Evolutionary conservation across 305 asterid genomes (phyloP).

Genomic region (Fraxinus sp.): DNA sequence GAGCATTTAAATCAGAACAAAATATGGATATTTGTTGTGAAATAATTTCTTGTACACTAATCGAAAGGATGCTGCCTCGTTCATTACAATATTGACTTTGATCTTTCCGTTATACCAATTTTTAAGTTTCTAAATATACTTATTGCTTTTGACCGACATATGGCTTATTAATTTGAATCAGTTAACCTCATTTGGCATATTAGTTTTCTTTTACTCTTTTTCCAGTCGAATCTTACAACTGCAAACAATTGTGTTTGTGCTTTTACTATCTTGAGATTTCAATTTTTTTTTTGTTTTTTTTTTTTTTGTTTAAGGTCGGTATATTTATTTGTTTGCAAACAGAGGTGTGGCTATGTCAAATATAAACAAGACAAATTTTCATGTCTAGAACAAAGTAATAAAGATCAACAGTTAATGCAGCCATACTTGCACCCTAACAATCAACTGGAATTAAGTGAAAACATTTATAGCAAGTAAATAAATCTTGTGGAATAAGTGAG

Average conservation of each 20-base stretch:
- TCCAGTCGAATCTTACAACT: not conserved
- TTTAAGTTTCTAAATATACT: not conserved
- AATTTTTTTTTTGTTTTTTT: not conserved
- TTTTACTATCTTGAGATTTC: not conserved
- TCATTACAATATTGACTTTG: not conserved
- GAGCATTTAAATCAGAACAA: not conserved
- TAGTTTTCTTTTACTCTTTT: not conserved
- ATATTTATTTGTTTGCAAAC: not conserved
- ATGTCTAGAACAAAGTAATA: not conserved
- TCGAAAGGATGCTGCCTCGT: not conserved
- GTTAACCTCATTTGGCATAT: not conserved
- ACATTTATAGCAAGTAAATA: not conserved
- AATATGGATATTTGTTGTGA: not conserved
- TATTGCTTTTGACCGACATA: not conserved
- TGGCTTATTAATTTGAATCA: not conserved
- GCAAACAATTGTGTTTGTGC: not conserved
- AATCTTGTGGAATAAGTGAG: not conserved
- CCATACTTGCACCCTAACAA: not conserved
- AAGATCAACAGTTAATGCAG: not conserved
- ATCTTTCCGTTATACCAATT: not conserved
- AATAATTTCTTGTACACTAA: not conserved
- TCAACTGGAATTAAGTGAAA: not conserved
- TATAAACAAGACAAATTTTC: not conserved
- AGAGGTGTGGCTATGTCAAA: not conserved
- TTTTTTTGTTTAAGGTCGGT: not conserved